A percentile compares a stretch with the other conserved stretches of the same genome.
phyloP scores from a whole-genome alignment of 345 rosid genomes.

The Ceriops tagal region DNA sequence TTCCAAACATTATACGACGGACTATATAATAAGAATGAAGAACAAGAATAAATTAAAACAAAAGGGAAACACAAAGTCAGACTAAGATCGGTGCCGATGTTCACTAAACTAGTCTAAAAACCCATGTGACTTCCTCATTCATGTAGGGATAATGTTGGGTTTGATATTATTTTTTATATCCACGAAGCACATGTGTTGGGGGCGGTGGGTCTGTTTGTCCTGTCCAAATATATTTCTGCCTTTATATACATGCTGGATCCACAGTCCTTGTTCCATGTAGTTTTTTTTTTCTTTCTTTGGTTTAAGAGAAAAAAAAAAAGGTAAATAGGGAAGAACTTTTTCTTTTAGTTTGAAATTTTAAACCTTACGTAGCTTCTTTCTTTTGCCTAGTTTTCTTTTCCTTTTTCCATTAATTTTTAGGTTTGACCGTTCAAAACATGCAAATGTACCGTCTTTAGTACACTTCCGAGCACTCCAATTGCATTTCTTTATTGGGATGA shows the following conservation, averaged over 20 bases:
- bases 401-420: background rate
- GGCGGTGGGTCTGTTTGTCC: slow-evolving; percentile 26
- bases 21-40: background rate
- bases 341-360: slow-evolving; percentile 19
- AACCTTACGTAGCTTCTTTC: slow-evolving; percentile 11
- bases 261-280: slow-evolving; percentile 11
- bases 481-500: slow-evolving; percentile 19
- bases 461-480: slow-evolving; percentile 37
- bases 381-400: background rate
- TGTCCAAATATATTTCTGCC: slow-evolving; percentile 14
- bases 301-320: background rate
- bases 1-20: slow-evolving; percentile 1
- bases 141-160: slow-evolving; percentile 31
- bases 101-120: slow-evolving; percentile 15
- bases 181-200: slow-evolving; percentile 25
- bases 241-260: slow-evolving; percentile 49
- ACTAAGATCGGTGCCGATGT: background rate
- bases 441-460: slow-evolving; percentile 16
- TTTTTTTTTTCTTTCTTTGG: slow-evolving; percentile 7
- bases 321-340: slow-evolving; percentile 3
- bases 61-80: background rate
- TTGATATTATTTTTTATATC: slow-evolving; percentile 7
- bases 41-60: too few relatives aligned
- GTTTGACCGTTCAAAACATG: slow-evolving; percentile 13
- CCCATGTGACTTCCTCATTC: slow-evolving; percentile 33